Percentiles rank a stretch among this genome's conserved stretches.
Evolutionary conservation across 176 grass and related monocot species (phyloP).

Genomic region (Oryza nivara): DNA sequence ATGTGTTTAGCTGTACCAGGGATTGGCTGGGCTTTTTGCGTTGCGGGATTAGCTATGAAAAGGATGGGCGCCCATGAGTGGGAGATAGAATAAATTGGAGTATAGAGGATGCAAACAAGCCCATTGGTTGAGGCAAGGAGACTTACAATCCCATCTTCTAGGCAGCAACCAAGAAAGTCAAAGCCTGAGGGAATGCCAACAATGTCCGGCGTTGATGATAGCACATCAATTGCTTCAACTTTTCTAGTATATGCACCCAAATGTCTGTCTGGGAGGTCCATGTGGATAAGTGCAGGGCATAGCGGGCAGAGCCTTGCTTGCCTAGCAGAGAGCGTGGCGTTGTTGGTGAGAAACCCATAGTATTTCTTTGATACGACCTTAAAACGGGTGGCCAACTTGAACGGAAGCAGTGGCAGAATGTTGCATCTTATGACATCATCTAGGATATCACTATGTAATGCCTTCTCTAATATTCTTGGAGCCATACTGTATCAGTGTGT

Average conservation of each 20-base stretch:
- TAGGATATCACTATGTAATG: background rate
- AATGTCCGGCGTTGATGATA: background rate
- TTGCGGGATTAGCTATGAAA: conserved; percentile 6
- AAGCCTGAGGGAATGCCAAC: conserved; percentile 7
- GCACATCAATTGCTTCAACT: background rate
- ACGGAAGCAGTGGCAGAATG: background rate
- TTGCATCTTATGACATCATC: background rate
- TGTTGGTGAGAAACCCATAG: rapidly evolving
- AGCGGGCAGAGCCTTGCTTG: background rate
- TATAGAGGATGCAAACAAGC: background rate
- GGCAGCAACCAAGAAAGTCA: background rate
- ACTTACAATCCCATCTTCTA: background rate
- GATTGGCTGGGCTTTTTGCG: background rate
- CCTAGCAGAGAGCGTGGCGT: background rate
- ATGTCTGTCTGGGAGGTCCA: too few relatives aligned
- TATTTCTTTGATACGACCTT: background rate
- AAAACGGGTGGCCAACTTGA: background rate
- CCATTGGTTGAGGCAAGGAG: conserved; percentile 6
- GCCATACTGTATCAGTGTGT: background rate
- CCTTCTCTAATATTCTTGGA: too few relatives aligned
- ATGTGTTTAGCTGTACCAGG: background rate
- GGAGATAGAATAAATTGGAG: background rate
- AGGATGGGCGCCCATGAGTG: background rate
- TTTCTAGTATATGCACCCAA: too few relatives aligned
- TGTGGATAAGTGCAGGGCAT: background rate